Evolutionary conservation across 768 basidiomycete species (phyloP).

Genomic region (Mrakia blollopis): DNA sequence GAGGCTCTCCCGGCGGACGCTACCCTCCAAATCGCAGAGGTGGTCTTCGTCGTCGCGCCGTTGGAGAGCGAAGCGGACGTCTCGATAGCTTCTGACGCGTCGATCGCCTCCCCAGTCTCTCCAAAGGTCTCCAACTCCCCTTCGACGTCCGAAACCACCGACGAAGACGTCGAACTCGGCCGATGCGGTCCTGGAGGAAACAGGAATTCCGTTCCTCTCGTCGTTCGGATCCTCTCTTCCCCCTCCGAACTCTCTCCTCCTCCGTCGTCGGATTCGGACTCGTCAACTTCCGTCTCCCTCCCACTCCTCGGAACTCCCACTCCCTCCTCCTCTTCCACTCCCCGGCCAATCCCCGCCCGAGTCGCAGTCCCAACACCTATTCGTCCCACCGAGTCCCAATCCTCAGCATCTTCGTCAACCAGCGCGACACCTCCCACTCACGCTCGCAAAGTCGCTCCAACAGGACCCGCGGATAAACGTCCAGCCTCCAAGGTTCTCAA

Average conservation of each 20-base stretch:
- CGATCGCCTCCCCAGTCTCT: neutral
- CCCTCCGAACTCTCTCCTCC: neutral
- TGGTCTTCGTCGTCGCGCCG: neutral
- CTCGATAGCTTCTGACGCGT: neutral
- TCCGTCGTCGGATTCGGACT: neutral
- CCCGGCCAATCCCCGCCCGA: neutral
- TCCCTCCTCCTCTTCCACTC: neutral
- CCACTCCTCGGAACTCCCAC: neutral
- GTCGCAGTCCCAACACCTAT: neutral
- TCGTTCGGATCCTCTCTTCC: neutral
- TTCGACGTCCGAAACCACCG: neutral
- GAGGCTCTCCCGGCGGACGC: neutral
- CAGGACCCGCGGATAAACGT: neutral
- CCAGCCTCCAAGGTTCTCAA: constrained; percentile 19
- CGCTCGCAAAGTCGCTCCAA: neutral
- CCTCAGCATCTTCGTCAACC: neutral
- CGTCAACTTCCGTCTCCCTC: neutral
- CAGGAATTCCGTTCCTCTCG: neutral
- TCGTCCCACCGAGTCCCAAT: constrained; percentile 1
- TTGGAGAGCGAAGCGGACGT: neutral
- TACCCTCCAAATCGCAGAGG: neutral
- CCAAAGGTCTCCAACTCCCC: neutral
- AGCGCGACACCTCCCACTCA: constrained; percentile 9
- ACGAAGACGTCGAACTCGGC: constrained; percentile 5
- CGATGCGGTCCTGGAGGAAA: neutral